Base-by-base conservation (phyloP, 345 rosid species). In the Aurinia saxatilis region DNA sequence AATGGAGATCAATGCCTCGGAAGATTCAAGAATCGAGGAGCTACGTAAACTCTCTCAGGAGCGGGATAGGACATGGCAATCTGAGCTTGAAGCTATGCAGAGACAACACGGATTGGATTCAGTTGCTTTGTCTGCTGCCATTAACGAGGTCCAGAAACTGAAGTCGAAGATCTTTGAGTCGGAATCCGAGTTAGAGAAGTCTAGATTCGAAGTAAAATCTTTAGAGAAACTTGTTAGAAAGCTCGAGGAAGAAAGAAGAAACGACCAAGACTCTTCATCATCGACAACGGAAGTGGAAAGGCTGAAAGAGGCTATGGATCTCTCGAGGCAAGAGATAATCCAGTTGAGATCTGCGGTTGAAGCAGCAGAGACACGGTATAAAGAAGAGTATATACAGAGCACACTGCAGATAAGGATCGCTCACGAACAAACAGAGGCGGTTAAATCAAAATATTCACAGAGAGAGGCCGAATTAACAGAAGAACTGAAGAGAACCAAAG, bases 61-160 rank as follows among this genome's bases (percentile, higher is more conserved):
- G 44, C 78, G 97, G 25, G 98, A 92, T 67, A 80, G 76, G 70
- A 86, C 86, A 12, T 92, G 98, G 98, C 79, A 92, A 35, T 85
- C 97, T 46, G 98, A 92, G 71, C 85, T 92, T 16, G 96, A 89
- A 75, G 91, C 98, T 49, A 72, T 90, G 64, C 93, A 84, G 75
- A 85, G 84, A 65, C 97, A 90, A 69, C 84, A 89, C 35, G 75
- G 80, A 5, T 60, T 92, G 79, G 96, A 92, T 73, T 83, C 95
- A 12, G 60, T 88, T 7, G 85, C 90, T 47, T 53, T 89, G 44
- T 76, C 84, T 70, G 83, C 90, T 33, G 85, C 97, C 55, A 76
- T 87, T 74, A 92, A 80, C 60, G 98, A 92, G 62, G 84, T 85
- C 14, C 95, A 85, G 71, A 85, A 80, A 82, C 90, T 93, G 65